Conservation (phyloP, 2,329 filamentous ascomycete genomes). For the Lasiodiplodia theobromae region DNA sequence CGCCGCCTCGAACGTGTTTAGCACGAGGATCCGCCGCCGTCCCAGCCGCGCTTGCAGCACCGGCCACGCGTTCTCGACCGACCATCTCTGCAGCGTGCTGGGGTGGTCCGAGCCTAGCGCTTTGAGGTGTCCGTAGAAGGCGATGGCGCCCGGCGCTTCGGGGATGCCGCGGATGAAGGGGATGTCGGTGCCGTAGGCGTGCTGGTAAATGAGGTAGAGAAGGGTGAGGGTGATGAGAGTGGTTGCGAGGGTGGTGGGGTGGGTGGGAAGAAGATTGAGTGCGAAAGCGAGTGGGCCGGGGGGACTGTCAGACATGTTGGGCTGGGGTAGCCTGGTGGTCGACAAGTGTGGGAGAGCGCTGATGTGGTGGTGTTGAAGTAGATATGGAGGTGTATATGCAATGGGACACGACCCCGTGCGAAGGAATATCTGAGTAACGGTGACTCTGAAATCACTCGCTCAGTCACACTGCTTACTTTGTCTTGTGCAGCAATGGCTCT, state of each 20-base stretch:
- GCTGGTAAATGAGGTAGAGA: constrained; percentile 35
- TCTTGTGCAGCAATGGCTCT: background rate
- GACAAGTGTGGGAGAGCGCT: background rate
- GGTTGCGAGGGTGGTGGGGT: constrained; percentile 35
- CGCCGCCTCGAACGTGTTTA: constrained; percentile 25
- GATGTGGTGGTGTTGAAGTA: background rate
- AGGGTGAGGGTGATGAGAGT: constrained; percentile 30
- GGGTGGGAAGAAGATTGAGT: constrained; percentile 29
- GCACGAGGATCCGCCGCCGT: constrained; percentile 6
- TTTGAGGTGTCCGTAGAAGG: constrained; percentile 24
- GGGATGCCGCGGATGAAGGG: constrained; percentile 16
- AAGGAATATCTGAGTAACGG: too few species aligned
- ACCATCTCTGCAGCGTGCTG: background rate
- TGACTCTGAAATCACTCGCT: background rate
- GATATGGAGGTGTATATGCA: background rate
- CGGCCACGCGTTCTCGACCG: constrained; percentile 11
- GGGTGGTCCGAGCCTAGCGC: constrained; percentile 17
- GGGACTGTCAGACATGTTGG: background rate
- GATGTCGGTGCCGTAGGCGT: constrained; percentile 32
- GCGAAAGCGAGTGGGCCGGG: constrained; percentile 29
- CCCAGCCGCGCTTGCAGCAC: constrained; percentile 26
- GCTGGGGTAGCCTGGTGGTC: background rate
- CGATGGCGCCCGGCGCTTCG: background rate
- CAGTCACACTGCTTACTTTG: background rate
- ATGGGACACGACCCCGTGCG: too few species aligned